Conservation (phyloP, 176 grass and related monocot species). For the Musa troglodytarum region DNA sequence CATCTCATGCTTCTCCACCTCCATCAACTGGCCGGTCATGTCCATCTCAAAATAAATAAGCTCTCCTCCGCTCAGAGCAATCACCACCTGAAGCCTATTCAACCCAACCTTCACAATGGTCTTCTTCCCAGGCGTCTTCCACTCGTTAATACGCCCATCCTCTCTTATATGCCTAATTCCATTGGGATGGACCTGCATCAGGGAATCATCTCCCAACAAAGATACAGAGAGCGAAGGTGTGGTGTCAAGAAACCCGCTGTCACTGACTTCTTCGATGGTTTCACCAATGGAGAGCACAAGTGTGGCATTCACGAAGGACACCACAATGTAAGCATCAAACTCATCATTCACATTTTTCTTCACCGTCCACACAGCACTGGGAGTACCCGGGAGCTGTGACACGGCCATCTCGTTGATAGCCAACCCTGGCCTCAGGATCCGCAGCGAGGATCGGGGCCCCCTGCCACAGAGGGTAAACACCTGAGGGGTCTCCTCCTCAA, state of each 20-base stretch:
- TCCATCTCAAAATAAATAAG: conserved; percentile 99
- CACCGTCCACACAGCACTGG: conserved; percentile 97
- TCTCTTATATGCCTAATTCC: conserved; percentile 96
- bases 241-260: conserved; percentile 88
- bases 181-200: conserved; percentile 95
- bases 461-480: conserved; percentile 75
- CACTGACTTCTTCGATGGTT: conserved; percentile 94
- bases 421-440: conserved; percentile 87
- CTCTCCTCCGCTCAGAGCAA: conserved; percentile 91
- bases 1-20: conserved; percentile 98
- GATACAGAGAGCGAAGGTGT: conserved; percentile 86
- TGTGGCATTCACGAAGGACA: conserved; percentile 85
- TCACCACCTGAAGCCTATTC: conserved; percentile 88
- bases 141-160: conserved; percentile 96
- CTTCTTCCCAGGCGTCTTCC: conserved; percentile 96
- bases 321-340: conserved; percentile 96
- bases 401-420: conserved; percentile 94
- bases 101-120: conserved; percentile 91
- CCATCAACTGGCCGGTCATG: conserved; percentile 94
- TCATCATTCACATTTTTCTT: conserved; percentile 94
- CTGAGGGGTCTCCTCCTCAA: conserved; percentile 96
- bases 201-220: conserved; percentile 85
- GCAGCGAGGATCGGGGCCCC: conserved; percentile 66
- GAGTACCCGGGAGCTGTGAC: conserved; percentile 74
- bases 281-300: conserved; percentile 96